Conservation (phyloP, 345 rosid genomes). For the Populus davidiana region DNA sequence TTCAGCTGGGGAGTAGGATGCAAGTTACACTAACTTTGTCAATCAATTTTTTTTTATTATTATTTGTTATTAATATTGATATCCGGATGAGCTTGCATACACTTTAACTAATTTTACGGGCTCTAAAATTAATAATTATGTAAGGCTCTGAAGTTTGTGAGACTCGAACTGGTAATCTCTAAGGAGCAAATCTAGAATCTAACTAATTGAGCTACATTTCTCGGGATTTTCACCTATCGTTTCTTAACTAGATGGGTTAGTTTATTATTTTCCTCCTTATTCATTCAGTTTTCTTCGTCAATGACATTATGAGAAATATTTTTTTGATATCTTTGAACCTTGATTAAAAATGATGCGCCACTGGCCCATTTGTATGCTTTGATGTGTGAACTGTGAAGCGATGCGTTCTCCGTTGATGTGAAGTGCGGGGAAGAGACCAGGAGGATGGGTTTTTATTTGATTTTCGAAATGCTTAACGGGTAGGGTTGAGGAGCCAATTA, state of each 20-base stretch:
- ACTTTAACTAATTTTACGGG: too few species aligned
- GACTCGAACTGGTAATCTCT: too few species aligned
- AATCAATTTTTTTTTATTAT: too few species aligned
- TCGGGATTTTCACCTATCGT: too few species aligned
- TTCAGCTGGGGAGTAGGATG: not conserved
- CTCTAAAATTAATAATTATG: too few species aligned
- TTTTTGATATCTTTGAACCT: not conserved
- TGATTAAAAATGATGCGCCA: not conserved
- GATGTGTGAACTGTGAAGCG: not conserved
- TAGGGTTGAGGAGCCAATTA: not conserved
- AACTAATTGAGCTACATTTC: too few species aligned
- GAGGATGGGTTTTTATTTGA: not conserved
- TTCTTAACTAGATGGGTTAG: not conserved
- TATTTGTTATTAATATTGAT: too few species aligned
- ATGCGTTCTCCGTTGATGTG: not conserved
- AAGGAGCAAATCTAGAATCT: too few species aligned
- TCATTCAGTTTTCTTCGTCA: not conserved
- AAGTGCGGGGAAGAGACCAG: not conserved
- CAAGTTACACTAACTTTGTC: not conserved
- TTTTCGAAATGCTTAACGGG: not conserved
- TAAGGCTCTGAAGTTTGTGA: too few species aligned
- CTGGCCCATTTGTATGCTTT: not conserved
- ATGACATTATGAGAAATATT: not conserved
- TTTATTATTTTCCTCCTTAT: not conserved
- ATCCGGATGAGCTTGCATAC: fast-evolving